These are phyloP conservation scores for Dactylorhiza incarnata DNA, from an alignment of 106 monocot genomes.

Conservation along the genomic window DNA sequence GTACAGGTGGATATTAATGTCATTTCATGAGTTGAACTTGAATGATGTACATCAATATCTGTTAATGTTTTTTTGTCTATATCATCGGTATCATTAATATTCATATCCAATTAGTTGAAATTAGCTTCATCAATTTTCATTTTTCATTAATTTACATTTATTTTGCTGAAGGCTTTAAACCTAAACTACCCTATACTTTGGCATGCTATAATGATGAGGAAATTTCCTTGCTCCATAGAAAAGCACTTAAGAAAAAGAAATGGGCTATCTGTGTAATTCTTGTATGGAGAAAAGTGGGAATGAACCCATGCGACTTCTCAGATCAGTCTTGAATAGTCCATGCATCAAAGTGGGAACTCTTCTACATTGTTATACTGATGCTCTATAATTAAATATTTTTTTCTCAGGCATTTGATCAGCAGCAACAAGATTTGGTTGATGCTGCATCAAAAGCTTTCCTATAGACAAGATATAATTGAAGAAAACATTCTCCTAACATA, in stretches of 20 bases:
- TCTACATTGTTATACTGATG: neutral
- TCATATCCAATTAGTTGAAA: too few species aligned
- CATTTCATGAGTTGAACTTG: too few species aligned
- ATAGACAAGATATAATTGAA: constrained; percentile 97
- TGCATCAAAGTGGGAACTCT: neutral
- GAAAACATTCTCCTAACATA: constrained; percentile 89
- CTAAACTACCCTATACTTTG: too few species aligned
- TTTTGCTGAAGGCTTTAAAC: too few species aligned
- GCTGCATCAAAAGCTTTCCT: constrained; percentile 96
- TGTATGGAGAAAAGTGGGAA: neutral
- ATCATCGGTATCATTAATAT: too few species aligned
- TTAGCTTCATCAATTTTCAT: too few species aligned
- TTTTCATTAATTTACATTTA: too few species aligned
- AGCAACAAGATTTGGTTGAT: constrained; percentile 92
- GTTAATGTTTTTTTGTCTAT: too few species aligned
- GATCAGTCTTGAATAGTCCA: neutral
- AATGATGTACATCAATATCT: too few species aligned
- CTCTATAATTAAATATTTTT: constrained; percentile 7
- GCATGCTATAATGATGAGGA: neutral
- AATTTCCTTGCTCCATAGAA: neutral
- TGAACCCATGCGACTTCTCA: neutral
- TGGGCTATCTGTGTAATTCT: neutral
- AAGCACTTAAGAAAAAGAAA: too few species aligned
- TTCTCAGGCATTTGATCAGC: constrained; percentile 90
- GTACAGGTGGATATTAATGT: too few species aligned